Evolutionary conservation across 306 rosid genomes (phyloP).

Genomic region (Cercis canadensis): DNA sequence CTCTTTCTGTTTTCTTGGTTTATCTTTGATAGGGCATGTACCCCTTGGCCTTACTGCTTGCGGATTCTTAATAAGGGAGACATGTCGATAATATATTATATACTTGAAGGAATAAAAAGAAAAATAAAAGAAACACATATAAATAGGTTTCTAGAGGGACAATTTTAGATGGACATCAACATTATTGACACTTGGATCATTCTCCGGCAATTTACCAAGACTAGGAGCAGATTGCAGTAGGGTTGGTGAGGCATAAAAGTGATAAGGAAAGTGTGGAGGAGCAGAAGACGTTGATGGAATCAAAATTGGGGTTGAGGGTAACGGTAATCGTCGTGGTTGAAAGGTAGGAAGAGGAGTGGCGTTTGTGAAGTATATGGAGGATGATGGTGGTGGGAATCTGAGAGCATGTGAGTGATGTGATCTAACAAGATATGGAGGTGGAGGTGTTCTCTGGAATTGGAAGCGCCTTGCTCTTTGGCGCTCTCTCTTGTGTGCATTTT

Average conservation of each 20-base stretch:
- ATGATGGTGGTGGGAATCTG: too few relatives aligned
- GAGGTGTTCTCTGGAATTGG: constrained; percentile 30
- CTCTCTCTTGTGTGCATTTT: constrained; percentile 82
- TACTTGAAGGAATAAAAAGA: too few relatives aligned
- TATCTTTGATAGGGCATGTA: too few relatives aligned
- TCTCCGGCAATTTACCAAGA: constrained; percentile 31
- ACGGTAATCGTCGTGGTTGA: not conserved
- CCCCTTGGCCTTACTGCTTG: too few relatives aligned
- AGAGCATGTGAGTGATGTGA: too few relatives aligned
- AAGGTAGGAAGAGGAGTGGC: too few relatives aligned
- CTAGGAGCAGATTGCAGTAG: constrained; percentile 22
- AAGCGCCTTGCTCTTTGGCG: constrained; percentile 65
- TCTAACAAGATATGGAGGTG: not conserved
- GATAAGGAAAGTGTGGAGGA: constrained; percentile 21
- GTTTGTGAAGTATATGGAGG: too few relatives aligned
- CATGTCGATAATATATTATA: too few relatives aligned
- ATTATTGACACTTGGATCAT: constrained; percentile 42
- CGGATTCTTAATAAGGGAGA: too few relatives aligned
- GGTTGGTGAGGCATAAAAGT: constrained; percentile 13
- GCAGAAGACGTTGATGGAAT: not conserved
- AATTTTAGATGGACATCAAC: constrained; percentile 72
- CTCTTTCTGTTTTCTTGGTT: too few relatives aligned
- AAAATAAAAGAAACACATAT: not conserved
- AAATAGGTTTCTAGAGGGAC: constrained; percentile 37
- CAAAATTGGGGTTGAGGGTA: constrained; percentile 17